phyloP scores from a whole-genome alignment of 2,329 filamentous ascomycete genomes.

The Trichoderma afroharzianum region DNA sequence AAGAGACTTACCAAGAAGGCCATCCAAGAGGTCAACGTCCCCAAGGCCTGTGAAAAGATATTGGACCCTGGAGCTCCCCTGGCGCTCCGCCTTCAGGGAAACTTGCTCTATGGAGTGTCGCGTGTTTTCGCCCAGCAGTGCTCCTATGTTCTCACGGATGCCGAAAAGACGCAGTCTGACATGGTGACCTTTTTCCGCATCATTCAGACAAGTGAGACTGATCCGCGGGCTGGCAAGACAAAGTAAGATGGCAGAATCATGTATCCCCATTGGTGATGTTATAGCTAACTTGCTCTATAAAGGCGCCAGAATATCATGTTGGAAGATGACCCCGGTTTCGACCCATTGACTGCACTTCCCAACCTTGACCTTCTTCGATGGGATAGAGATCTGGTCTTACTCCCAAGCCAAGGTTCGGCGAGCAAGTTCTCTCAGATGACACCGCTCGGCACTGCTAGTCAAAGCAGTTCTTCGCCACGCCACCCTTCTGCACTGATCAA shows the following conservation, averaged over 20 bases:
- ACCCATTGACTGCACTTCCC: slow-evolving; percentile 31
- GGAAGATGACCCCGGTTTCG: slow-evolving; percentile 77
- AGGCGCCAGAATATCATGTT: slow-evolving; percentile 76
- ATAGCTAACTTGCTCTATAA: background rate
- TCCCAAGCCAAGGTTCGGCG: slow-evolving; percentile 37
- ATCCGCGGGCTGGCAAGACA: slow-evolving; percentile 66
- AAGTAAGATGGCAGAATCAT: slow-evolving; percentile 51
- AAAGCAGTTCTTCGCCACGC: slow-evolving; percentile 30
- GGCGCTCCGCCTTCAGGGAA: slow-evolving; percentile 85
- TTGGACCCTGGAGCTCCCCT: slow-evolving; percentile 76
- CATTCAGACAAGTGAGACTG: slow-evolving; percentile 54
- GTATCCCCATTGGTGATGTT: background rate
- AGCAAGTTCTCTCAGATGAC: slow-evolving; percentile 44
- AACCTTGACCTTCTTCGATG: slow-evolving; percentile 36
- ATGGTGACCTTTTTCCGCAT: slow-evolving; percentile 66
- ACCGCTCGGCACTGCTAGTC: slow-evolving; percentile 32
- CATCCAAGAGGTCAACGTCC: slow-evolving; percentile 82
- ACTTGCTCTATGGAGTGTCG: slow-evolving; percentile 79
- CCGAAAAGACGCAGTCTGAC: slow-evolving; percentile 67
- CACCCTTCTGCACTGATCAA: slow-evolving; percentile 27
- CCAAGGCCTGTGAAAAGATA: slow-evolving; percentile 86
- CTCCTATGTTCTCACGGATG: slow-evolving; percentile 77
- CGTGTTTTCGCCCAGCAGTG: slow-evolving; percentile 86
- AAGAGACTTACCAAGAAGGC: slow-evolving; percentile 78
- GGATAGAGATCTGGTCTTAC: slow-evolving; percentile 31